phyloP scores from a whole-genome alignment of 129 eudicot species.

The Helichrysum umbraculigerum region DNA sequence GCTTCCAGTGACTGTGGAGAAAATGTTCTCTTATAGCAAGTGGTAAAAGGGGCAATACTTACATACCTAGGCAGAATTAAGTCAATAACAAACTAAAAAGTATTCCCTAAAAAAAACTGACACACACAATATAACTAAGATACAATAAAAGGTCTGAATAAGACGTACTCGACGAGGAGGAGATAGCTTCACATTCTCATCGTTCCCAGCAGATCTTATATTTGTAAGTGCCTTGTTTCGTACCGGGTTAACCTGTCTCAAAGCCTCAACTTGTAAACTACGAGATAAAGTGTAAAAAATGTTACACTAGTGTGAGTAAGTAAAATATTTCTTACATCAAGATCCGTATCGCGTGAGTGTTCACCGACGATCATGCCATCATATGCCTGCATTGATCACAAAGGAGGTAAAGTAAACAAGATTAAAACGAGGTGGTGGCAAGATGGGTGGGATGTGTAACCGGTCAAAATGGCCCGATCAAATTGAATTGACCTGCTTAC shows the following conservation, averaged over 20 bases:
- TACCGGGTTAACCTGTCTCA: slow-evolving; percentile 82
- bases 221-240: slow-evolving; percentile 77
- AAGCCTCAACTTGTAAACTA: slow-evolving; percentile 11
- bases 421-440: not conserved
- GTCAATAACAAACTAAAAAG: slow-evolving; percentile 4
- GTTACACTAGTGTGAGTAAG: not conserved
- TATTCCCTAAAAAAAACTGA: not conserved
- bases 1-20: not conserved
- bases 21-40: not conserved
- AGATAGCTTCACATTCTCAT: slow-evolving; percentile 90
- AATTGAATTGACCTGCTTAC: not conserved
- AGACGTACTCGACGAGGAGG: slow-evolving; percentile 86
- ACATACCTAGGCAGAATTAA: not conserved
- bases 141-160: not conserved
- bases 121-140: not conserved
- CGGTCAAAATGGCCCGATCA: not conserved
- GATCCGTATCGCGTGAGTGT: slow-evolving; percentile 96
- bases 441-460: not conserved
- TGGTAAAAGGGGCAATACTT: not conserved
- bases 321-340: slow-evolving; percentile 62
- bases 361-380: slow-evolving; percentile 99
- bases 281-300: not conserved
- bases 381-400: slow-evolving; percentile 66
- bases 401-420: slow-evolving; percentile 9
- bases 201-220: slow-evolving; percentile 77